These are phyloP conservation scores for Mitragyna speciosa DNA, from an alignment of 257 asterid genomes.

Conservation along the genomic window DNA sequence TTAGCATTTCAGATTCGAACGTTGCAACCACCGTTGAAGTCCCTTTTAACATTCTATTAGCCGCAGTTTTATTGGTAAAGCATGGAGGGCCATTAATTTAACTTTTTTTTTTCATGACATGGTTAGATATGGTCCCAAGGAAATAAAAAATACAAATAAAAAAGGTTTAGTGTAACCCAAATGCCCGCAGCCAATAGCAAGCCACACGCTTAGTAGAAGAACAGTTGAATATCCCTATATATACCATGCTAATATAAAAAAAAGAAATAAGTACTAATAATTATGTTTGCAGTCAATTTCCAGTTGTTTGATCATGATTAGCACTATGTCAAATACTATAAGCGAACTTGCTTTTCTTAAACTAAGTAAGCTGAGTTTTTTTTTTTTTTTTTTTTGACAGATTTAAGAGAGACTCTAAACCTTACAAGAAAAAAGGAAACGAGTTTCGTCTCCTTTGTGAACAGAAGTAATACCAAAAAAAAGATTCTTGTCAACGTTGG, in stretches of 20 bases:
- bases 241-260: no score
- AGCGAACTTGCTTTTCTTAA: background rate
- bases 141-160: background rate
- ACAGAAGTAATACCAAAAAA: no score
- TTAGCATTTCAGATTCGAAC: no score
- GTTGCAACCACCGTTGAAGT: no score
- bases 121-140: background rate
- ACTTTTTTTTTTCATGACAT: background rate
- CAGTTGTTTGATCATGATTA: constrained; percentile 11
- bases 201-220: constrained; percentile 16
- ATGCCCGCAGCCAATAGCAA: background rate
- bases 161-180: background rate
- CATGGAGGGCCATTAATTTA: background rate
- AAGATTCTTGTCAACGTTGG: no score
- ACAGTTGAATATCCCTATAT: no score
- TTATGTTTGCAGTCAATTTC: background rate
- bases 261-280: background rate
- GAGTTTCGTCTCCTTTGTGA: no score
- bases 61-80: background rate
- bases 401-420: no score
- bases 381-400: no score
- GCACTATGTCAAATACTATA: constrained; percentile 2
- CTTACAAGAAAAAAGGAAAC: no score
- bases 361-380: no score
- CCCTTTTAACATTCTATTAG: no score